Base-by-base conservation (phyloP, 345 rosid species). In the Gossypium stocksii region DNA sequence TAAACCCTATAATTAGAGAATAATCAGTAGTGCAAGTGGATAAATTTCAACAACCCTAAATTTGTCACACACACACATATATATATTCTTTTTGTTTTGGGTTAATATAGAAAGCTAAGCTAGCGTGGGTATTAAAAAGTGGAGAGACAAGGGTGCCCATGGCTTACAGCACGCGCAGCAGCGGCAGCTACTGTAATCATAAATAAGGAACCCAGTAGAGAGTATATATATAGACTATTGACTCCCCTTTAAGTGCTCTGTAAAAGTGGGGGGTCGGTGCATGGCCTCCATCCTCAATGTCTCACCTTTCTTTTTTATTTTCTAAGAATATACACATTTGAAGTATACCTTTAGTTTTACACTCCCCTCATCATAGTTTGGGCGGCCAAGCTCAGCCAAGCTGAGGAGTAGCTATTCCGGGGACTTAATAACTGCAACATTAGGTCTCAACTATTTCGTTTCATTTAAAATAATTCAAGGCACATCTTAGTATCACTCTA, bases 81-180 rank as follows among this genome's bases (percentile, higher is more conserved):
- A 41, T 16, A 46, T 53, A 51, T 22, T n/a, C 25, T 58, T 56
- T 14, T 46, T 4, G 46, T 9, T 46, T 46, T 46, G 29, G 43
- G 34, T 63, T 49, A 54, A 25, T 43, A 27, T 34, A 34, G 41
- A 34, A 34, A 34, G 41, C 41, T 34, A 34, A 34, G 3, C 4
- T 11, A 20, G 76, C 57, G 64, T 46, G 51, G 14, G 14, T 70
- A 52, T 66, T 54, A 38, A 34, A 63, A 34, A 34, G 46, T 38
- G 67, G 67, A 17, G 12, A 4, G 66, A 34, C 66, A 62, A 62
- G 20, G 4, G 10, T 34, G 20, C 17, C 38, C 58, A 59, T 75
- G 65, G 61, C 20, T 46, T 22, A 34, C 17, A 45, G 87, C 87
- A 82, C 74, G 84, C 87, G 82, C 20, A 71, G 68, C 34, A 29